A percentile compares a stretch with the other conserved stretches of the same genome.
Evolutionary conservation across 805 yeast genomes (phyloP).

Genomic region (Wickerhamiella vanderwaltii): DNA sequence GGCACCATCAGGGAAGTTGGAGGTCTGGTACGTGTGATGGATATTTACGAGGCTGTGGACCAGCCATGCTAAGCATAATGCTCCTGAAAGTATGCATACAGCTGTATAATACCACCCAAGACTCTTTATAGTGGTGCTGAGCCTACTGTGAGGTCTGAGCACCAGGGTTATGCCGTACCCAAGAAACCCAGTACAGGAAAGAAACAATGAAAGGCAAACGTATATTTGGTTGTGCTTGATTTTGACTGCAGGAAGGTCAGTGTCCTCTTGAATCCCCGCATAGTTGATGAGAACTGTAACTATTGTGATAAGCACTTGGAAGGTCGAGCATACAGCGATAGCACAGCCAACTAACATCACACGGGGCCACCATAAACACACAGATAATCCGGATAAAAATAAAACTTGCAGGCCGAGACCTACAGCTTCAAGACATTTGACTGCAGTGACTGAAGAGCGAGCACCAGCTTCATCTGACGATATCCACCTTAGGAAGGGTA

Average conservation of each 20-base stretch:
- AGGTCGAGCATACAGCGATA: conserved; percentile 17
- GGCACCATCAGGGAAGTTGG: conserved; percentile 15
- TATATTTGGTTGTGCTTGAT: conserved; percentile 14
- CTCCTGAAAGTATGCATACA: conserved; percentile 13
- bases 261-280: background rate
- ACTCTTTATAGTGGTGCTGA: conserved; percentile 17
- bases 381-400: conserved; percentile 7
- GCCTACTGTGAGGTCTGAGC: conserved; percentile 20
- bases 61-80: conserved; percentile 20
- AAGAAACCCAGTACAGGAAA: conserved; percentile 20
- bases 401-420: conserved; percentile 6
- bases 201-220: conserved; percentile 20
- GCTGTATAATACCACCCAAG: conserved; percentile 15
- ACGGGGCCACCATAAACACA: conserved; percentile 15
- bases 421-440: background rate
- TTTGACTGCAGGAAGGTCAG: background rate
- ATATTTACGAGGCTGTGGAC: background rate
- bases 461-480: background rate
- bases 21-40: background rate
- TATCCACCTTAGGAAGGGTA: background rate
- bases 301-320: conserved; percentile 19
- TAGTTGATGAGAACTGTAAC: conserved; percentile 20
- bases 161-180: conserved; percentile 20
- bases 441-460: background rate
- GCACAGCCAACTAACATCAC: conserved; percentile 21